These are phyloP conservation scores for Spergularia bocconei DNA, from an alignment of 148 eudicot species.

Conservation along the genomic window DNA sequence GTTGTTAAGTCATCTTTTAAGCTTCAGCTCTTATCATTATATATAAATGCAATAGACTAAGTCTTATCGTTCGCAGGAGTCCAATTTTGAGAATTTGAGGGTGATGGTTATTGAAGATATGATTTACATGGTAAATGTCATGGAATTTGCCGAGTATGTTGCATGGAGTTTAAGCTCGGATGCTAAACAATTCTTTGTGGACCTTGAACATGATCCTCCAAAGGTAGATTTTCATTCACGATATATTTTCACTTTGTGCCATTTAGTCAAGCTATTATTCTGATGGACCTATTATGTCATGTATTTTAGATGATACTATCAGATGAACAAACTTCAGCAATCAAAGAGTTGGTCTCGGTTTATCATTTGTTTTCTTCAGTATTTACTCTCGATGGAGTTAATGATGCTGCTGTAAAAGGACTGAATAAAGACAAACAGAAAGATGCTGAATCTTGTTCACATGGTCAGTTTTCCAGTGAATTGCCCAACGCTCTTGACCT, in stretches of 20 bases:
- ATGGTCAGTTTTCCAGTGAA: slow-evolving; percentile 22
- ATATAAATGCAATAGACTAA: background rate
- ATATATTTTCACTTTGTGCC: background rate
- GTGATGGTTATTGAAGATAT: slow-evolving; percentile 94
- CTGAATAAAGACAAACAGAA: slow-evolving; percentile 20
- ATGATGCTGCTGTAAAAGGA: slow-evolving; percentile 28
- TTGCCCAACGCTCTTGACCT: slow-evolving; percentile 57
- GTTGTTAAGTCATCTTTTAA: background rate
- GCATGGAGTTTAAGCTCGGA: slow-evolving; percentile 49
- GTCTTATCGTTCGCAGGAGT: slow-evolving; percentile 48
- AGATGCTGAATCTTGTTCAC: slow-evolving; percentile 27
- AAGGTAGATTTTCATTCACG: slow-evolving; percentile 39
- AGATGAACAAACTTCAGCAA: slow-evolving; percentile 34
- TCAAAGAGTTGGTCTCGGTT: slow-evolving; percentile 51
- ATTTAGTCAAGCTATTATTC: background rate
- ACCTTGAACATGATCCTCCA: slow-evolving; percentile 89
- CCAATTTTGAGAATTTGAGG: slow-evolving; percentile 54
- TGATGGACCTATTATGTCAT: slow-evolving; percentile 6
- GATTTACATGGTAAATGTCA: slow-evolving; percentile 69
- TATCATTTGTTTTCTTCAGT: slow-evolving; percentile 57
- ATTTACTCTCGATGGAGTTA: slow-evolving; percentile 51
- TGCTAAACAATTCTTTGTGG: slow-evolving; percentile 49
- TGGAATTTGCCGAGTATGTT: slow-evolving; percentile 59
- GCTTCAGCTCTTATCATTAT: background rate
- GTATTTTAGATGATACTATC: slow-evolving; percentile 53